These are phyloP conservation scores for Fraxinus baroniana DNA, from an alignment of 305 asterid species.

Conservation along the genomic window DNA sequence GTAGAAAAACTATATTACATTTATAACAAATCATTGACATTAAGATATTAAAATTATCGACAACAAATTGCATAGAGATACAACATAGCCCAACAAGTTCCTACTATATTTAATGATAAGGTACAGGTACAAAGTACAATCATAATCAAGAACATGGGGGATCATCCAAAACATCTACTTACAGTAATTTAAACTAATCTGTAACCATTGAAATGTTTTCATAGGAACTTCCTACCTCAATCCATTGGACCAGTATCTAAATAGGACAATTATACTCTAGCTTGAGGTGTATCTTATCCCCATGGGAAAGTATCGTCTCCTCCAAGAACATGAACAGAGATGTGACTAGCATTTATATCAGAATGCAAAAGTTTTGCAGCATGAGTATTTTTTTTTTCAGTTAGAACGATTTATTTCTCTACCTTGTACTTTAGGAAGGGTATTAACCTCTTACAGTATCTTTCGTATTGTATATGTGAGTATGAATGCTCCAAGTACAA, in stretches of 20 bases:
- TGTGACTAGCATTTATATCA: not conserved
- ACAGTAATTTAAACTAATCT: not conserved
- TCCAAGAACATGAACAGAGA: not conserved
- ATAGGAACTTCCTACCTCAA: not conserved
- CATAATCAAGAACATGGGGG: not conserved
- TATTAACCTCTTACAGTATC: not conserved
- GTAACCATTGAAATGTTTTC: not conserved
- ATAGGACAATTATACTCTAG: not conserved
- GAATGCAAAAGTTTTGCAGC: not conserved
- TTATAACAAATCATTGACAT: not conserved
- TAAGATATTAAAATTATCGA: slow-evolving; percentile 1
- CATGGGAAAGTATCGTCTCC: not conserved
- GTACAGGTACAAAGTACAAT: not conserved
- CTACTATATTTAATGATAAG: not conserved
- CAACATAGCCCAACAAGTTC: slow-evolving; percentile 4
- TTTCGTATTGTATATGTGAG: not conserved
- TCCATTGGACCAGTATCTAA: not conserved
- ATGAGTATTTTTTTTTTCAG: not conserved
- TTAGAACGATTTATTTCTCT: not conserved
- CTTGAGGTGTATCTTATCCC: not conserved
- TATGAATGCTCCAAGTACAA: not conserved
- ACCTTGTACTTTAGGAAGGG: not conserved
- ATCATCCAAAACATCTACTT: not conserved
- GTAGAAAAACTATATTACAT: slow-evolving; percentile 3
- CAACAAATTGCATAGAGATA: not conserved